These are phyloP conservation scores for Trichoderma brevicompactum DNA, from an alignment of 2,329 filamentous ascomycete genomes.

Conservation along the genomic window DNA sequence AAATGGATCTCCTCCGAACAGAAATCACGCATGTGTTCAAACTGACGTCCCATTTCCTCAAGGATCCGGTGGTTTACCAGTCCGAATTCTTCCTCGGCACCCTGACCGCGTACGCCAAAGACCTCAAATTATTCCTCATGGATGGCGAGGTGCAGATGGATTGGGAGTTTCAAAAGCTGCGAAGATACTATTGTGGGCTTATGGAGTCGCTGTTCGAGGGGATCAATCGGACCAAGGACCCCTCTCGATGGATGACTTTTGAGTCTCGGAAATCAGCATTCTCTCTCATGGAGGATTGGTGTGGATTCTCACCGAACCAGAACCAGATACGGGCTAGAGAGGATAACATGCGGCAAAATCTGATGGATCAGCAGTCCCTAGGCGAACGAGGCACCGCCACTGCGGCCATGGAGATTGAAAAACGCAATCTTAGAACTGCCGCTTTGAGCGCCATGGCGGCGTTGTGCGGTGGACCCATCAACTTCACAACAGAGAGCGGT, in stretches of 20 bases:
- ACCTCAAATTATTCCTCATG: slow-evolving; percentile 91
- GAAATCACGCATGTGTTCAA: slow-evolving; percentile 97
- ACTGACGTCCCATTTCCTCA: slow-evolving; percentile 86
- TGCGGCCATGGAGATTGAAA: slow-evolving; percentile 95
- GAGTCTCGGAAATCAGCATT: slow-evolving; percentile 95
- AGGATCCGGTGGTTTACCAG: slow-evolving; percentile 74
- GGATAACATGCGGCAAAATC: slow-evolving; percentile 82
- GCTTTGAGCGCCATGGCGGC: slow-evolving; percentile 95
- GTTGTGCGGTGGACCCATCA: slow-evolving; percentile 83
- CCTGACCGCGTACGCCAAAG: slow-evolving; percentile 85
- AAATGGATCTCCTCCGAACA: slow-evolving; percentile 84
- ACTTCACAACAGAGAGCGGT: slow-evolving; percentile 84
- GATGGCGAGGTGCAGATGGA: slow-evolving; percentile 94
- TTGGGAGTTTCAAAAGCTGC: slow-evolving; percentile 88
- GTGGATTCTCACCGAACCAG: slow-evolving; percentile 93
- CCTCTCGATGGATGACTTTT: slow-evolving; percentile 94
- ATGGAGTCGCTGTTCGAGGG: slow-evolving; percentile 93
- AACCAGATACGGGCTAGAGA: slow-evolving; percentile 79
- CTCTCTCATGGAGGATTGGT: slow-evolving; percentile 98
- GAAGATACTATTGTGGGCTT: slow-evolving; percentile 91
- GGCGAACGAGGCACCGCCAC: slow-evolving; percentile 78
- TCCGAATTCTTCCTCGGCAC: slow-evolving; percentile 92
- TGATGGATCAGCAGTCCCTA: slow-evolving; percentile 77
- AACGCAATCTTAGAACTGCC: slow-evolving; percentile 85
- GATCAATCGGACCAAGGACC: slow-evolving; percentile 82